phyloP scores from a whole-genome alignment of 495 filamentous ascomycete genomes.

The Neurospora sp. region DNA sequence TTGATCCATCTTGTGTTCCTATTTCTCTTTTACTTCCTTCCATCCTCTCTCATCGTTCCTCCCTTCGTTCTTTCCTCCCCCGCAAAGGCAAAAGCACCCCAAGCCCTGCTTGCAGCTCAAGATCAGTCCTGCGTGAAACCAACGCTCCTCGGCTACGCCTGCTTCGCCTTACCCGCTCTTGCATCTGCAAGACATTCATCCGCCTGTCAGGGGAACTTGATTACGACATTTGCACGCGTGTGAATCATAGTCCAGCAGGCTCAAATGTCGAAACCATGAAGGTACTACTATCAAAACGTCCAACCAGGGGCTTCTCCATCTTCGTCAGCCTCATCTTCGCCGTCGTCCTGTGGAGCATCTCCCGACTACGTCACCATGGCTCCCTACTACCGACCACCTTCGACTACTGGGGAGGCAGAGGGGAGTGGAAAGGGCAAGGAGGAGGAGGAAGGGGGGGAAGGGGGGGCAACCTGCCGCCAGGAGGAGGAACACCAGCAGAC shows the following conservation, averaged over 20 bases:
- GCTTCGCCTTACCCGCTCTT: neutral
- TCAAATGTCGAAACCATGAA: constrained; percentile 4
- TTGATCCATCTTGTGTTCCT: neutral
- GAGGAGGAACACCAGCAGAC: neutral
- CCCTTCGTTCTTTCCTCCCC: neutral
- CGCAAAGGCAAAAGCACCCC: neutral
- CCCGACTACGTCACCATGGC: constrained; percentile 10
- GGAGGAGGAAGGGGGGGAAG: neutral
- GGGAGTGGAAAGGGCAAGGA: neutral
- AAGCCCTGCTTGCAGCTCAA: neutral
- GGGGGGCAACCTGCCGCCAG: neutral
- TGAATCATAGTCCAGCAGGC: neutral
- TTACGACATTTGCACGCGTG: neutral
- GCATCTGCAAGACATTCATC: neutral
- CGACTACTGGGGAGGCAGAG: neutral
- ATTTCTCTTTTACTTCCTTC: neutral
- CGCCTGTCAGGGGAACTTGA: neutral
- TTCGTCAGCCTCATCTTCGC: constrained; percentile 8
- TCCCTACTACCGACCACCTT: constrained; percentile 3
- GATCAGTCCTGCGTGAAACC: neutral
- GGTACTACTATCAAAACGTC: constrained; percentile 9
- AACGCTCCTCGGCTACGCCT: neutral
- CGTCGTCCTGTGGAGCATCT: constrained; percentile 10
- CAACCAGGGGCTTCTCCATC: constrained; percentile 10
- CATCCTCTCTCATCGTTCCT: neutral